A percentile compares a stretch with the other conserved stretches of the same genome.
phyloP scores from a whole-genome alignment of 2,329 filamentous ascomycete species.

The Cordyceps pruinosa region DNA sequence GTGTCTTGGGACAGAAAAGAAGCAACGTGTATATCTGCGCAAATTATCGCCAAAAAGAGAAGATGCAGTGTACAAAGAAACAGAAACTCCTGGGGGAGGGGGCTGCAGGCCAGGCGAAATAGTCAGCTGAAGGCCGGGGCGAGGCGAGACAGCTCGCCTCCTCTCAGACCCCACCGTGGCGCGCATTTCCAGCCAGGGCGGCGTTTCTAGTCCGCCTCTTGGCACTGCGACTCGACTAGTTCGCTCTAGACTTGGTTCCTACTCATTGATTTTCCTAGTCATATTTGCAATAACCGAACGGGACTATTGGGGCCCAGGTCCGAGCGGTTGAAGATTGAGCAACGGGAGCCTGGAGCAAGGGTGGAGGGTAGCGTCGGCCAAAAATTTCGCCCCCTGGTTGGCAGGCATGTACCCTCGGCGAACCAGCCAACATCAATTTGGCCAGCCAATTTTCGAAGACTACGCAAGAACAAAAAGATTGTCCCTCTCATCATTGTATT shows the following conservation, averaged over 20 bases:
- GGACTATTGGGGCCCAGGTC: background rate
- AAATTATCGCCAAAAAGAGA: background rate
- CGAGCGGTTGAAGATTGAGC: background rate
- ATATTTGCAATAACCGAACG: background rate
- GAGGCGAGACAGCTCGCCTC: slow-evolving; percentile 3
- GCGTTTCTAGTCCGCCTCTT: background rate
- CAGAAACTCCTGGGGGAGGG: background rate
- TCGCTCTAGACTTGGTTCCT: background rate
- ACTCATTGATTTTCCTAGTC: background rate
- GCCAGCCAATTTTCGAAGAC: too few relatives aligned
- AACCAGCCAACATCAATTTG: background rate
- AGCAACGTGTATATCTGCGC: background rate
- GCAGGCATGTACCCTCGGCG: background rate
- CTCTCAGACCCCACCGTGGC: background rate
- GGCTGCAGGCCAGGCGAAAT: background rate
- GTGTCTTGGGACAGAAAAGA: background rate
- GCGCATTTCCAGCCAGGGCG: slow-evolving; percentile 1
- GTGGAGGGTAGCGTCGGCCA: background rate
- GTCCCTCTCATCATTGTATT: background rate
- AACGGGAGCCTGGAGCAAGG: too few relatives aligned
- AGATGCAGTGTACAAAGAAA: background rate
- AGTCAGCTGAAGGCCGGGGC: slow-evolving; percentile 10
- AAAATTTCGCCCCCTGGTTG: background rate
- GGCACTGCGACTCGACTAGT: too few relatives aligned
- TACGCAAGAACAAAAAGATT: too few relatives aligned